phyloP scores from a whole-genome alignment of 768 basidiomycete genomes.

The Ephemerocybe angulata region DNA sequence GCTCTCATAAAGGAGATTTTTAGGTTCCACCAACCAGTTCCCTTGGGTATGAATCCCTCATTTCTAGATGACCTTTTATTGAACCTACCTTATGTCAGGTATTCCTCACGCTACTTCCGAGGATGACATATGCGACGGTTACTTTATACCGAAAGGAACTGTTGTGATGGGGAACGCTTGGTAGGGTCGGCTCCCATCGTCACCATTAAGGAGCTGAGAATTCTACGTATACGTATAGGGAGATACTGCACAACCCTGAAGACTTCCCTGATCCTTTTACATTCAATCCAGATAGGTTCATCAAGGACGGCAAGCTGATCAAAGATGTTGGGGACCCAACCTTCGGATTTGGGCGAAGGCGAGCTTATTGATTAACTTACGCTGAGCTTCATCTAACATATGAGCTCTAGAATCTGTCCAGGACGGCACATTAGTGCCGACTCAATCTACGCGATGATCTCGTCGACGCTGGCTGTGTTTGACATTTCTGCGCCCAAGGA shows the following conservation, averaged over 20 bases:
- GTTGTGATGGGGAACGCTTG: constrained; percentile 28
- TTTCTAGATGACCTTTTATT: background rate
- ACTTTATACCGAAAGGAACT: constrained; percentile 28
- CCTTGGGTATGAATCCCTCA: constrained; percentile 22
- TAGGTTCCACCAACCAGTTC: constrained; percentile 30
- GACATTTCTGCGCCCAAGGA: constrained; percentile 14
- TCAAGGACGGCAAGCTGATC: constrained; percentile 14
- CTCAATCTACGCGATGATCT: constrained; percentile 14
- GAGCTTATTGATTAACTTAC: no score
- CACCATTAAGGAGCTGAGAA: background rate
- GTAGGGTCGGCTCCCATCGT: constrained; percentile 2
- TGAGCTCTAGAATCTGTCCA: constrained; percentile 16
- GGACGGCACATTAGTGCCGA: constrained; percentile 15
- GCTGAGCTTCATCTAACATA: no score
- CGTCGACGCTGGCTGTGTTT: constrained; percentile 16
- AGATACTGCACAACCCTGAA: constrained; percentile 30
- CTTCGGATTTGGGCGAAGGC: constrained; percentile 22
- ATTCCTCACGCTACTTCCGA: constrained; percentile 27
- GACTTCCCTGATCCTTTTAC: constrained; percentile 28
- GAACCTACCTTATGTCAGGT: constrained; percentile 12
- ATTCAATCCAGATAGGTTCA: constrained; percentile 29
- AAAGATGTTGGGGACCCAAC: constrained; percentile 8
- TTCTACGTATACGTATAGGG: constrained; percentile 14
- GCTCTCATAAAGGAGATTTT: constrained; percentile 25
- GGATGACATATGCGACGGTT: constrained; percentile 37